phyloP scores from a whole-genome alignment of 805 yeast genomes.

The Starmerella sirachaensis region DNA sequence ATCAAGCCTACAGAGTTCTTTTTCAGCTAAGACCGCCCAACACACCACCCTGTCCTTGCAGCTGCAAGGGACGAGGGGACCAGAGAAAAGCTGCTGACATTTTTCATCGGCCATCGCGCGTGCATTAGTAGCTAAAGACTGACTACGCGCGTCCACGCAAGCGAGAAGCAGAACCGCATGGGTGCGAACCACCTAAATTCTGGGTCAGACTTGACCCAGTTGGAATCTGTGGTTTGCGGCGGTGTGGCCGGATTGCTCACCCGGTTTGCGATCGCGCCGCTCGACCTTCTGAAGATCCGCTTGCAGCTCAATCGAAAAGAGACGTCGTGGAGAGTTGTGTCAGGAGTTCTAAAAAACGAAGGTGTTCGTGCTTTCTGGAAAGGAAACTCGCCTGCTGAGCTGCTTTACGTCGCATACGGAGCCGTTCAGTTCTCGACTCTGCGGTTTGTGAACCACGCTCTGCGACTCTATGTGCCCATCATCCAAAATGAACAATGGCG shows the following conservation, averaged over 20 bases:
- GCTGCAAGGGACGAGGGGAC: no score
- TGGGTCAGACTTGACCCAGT: conserved; percentile 42
- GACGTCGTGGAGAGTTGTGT: conserved; percentile 26
- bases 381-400: conserved; percentile 87
- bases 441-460: conserved; percentile 37
- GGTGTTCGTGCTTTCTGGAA: conserved; percentile 81
- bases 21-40: no score
- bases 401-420: conserved; percentile 76
- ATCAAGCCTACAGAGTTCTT: no score
- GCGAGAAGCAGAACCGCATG: no score
- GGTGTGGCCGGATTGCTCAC: conserved; percentile 55
- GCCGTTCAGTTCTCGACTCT: conserved; percentile 71
- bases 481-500: conserved; percentile 29
- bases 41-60: no score
- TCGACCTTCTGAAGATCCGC: conserved; percentile 67
- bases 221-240: conserved; percentile 55
- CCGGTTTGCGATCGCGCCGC: conserved; percentile 58
- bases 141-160: no score
- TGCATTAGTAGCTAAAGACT: no score
- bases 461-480: conserved; percentile 8
- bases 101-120: no score
- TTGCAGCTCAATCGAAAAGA: conserved; percentile 42
- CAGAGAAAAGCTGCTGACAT: no score
- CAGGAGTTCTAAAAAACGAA: conserved; percentile 43
- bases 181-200: conserved; percentile 20